These are phyloP conservation scores for Spathaspora sp. DNA, from an alignment of 1,139 yeast species.

Conservation along the genomic window DNA sequence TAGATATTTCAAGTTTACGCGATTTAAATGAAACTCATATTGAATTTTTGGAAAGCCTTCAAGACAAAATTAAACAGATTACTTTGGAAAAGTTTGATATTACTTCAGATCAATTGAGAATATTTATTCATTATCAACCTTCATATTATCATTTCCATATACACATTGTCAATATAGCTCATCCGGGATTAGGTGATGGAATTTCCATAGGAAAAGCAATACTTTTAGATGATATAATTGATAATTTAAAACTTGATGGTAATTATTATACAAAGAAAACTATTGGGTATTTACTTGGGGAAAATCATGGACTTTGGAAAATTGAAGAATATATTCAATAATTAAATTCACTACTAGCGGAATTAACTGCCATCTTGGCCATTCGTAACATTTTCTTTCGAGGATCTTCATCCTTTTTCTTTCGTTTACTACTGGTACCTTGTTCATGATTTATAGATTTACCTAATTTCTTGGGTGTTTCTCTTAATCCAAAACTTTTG, in stretches of 20 bases:
- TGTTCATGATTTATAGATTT: conserved; percentile 19
- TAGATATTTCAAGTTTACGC: conserved; percentile 71
- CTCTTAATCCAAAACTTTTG: conserved; percentile 90
- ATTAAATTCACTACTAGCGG: conserved; percentile 73
- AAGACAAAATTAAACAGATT: conserved; percentile 42
- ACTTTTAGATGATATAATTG: conserved; percentile 78
- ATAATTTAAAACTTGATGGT: conserved; percentile 50
- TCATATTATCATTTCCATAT: conserved; percentile 94
- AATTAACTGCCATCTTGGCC: conserved; percentile 70
- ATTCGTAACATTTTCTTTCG: conserved; percentile 71
- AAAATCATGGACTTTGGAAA: conserved; percentile 75
- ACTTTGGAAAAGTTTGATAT: conserved; percentile 45
- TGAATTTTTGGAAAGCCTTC: conserved; percentile 51
- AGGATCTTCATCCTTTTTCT: conserved; percentile 45
- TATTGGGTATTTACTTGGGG: conserved; percentile 64
- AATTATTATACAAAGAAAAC: conserved; percentile 48
- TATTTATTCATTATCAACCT: conserved; percentile 91
- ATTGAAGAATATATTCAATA: conserved; percentile 27
- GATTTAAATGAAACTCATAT: conserved; percentile 65
- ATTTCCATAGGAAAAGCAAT: conserved; percentile 79
- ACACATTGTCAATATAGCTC: conserved; percentile 78
- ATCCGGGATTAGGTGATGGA: conserved; percentile 73
- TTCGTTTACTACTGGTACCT: conserved; percentile 18
- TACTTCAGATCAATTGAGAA: conserved; percentile 52
- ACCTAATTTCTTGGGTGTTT: conserved; percentile 82